Conservation (phyloP, 371 early-diverging fungal genomes). For the Apophysomyces ossiformis region DNA sequence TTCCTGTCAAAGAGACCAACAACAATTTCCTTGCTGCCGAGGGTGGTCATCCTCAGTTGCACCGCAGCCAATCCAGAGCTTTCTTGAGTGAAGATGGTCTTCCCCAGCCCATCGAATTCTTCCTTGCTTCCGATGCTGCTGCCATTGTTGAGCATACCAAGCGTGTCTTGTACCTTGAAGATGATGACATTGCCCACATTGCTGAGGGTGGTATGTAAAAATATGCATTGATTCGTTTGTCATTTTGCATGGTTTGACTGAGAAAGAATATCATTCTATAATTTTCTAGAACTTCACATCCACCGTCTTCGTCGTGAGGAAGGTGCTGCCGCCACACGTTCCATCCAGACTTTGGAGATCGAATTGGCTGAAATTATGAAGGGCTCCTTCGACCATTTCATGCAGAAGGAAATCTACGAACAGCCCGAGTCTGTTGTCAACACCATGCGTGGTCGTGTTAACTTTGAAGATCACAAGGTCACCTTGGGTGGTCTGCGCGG, state of each 20-base stretch:
- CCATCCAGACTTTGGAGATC: constrained; percentile 96
- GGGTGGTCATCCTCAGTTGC: constrained; percentile 59
- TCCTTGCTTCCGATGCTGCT: constrained; percentile 95
- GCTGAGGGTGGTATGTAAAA: constrained; percentile 66
- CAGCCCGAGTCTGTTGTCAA: constrained; percentile 99
- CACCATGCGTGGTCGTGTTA: constrained; percentile 98
- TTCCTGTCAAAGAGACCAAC: constrained; percentile 30
- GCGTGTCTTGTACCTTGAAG: constrained; percentile 95
- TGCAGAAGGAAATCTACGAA: constrained; percentile 99
- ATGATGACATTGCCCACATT: constrained; percentile 98
- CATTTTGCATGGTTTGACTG: background rate
- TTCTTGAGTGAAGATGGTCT: constrained; percentile 91
- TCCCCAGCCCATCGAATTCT: constrained; percentile 94
- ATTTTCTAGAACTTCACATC: constrained; percentile 82
- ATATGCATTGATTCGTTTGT: background rate
- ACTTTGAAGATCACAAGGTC: constrained; percentile 90
- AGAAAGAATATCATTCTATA: background rate
- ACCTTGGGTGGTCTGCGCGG: constrained; percentile 92
- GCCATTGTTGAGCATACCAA: constrained; percentile 99
- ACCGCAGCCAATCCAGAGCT: constrained; percentile 88
- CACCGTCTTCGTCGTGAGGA: constrained; percentile 94
- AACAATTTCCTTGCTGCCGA: constrained; percentile 41
- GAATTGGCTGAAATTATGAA: constrained; percentile 98
- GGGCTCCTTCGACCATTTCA: constrained; percentile 96
- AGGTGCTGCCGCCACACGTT: constrained; percentile 80